phyloP scores from a whole-genome alignment of 2,329 filamentous ascomycete species.

The Myriosclerotinia duriaeana region DNA sequence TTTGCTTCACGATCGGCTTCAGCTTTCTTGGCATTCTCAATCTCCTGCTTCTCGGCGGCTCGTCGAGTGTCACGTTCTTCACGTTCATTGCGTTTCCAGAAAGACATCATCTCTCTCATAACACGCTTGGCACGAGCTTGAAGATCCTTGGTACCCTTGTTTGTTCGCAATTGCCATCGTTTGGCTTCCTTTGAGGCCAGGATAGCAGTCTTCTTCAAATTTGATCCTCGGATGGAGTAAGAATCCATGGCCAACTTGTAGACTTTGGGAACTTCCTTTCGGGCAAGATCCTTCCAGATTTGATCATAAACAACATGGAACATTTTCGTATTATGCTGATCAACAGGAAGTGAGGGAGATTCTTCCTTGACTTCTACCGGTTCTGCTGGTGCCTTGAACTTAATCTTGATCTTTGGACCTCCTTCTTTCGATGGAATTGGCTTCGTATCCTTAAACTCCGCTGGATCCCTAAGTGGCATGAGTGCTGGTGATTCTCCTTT shows the following conservation, averaged over 20 bases:
- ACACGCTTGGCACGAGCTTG: conserved; percentile 95
- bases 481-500: conserved; percentile 70
- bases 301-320: conserved; percentile 98
- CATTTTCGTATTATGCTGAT: conserved; percentile 76
- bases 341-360: conserved; percentile 41
- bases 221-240: conserved; percentile 84
- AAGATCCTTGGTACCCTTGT: conserved; percentile 97
- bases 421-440: conserved; percentile 45
- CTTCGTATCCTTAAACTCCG: conserved; percentile 24
- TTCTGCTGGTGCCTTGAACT: conserved; percentile 41
- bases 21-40: conserved; percentile 93
- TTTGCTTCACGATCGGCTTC: conserved; percentile 97
- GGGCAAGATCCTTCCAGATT: conserved; percentile 91
- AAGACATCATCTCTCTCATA: conserved; percentile 99
- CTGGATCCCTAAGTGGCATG: conserved; percentile 42
- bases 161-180: conserved; percentile 94
- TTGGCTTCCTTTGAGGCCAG: conserved; percentile 96
- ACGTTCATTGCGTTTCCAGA: conserved; percentile 98
- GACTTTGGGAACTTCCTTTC: conserved; percentile 91
- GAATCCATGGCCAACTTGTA: conserved; percentile 85
- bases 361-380: conserved; percentile 44
- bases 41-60: conserved; percentile 89
- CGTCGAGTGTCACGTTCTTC: conserved; percentile 94
- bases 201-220: conserved; percentile 95
- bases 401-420: conserved; percentile 60